phyloP scores from a whole-genome alignment of 306 rosid species.

The Medicago lupulina region DNA sequence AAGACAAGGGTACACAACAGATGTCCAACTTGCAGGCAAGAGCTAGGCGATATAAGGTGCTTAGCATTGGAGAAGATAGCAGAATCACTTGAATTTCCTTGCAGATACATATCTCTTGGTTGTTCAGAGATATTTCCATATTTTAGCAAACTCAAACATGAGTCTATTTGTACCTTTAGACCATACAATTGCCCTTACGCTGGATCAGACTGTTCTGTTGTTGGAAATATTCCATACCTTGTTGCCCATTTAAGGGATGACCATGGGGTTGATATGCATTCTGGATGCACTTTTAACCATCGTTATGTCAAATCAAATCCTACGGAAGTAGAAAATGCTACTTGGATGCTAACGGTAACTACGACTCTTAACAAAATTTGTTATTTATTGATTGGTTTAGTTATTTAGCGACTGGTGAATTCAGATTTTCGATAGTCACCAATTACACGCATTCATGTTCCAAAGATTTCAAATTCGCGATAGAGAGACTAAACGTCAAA shows the following conservation, averaged over 20 bases:
- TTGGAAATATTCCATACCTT: constrained; percentile 70
- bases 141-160: constrained; percentile 77
- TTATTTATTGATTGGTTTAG: background rate
- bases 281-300: constrained; percentile 84
- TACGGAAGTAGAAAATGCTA: constrained; percentile 82
- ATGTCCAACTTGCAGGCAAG: constrained; percentile 81
- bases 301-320: constrained; percentile 86
- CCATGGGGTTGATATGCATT: constrained; percentile 86
- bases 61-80: constrained; percentile 82
- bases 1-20: constrained; percentile 82
- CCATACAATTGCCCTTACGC: constrained; percentile 85
- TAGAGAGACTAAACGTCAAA: background rate
- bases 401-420: background rate
- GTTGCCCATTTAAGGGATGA: constrained; percentile 76
- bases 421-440: background rate
- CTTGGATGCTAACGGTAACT: constrained; percentile 79
- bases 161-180: constrained; percentile 69
- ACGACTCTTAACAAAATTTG: background rate
- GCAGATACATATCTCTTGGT: constrained; percentile 68
- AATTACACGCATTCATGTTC: background rate
- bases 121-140: constrained; percentile 83
- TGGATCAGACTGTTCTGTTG: constrained; percentile 78
- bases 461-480: background rate
- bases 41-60: constrained; percentile 84
- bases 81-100: constrained; percentile 77